Evolutionary conservation across 2,329 filamentous ascomycete genomes (phyloP).

Genomic region (Byssoonygena ceratinophila): DNA sequence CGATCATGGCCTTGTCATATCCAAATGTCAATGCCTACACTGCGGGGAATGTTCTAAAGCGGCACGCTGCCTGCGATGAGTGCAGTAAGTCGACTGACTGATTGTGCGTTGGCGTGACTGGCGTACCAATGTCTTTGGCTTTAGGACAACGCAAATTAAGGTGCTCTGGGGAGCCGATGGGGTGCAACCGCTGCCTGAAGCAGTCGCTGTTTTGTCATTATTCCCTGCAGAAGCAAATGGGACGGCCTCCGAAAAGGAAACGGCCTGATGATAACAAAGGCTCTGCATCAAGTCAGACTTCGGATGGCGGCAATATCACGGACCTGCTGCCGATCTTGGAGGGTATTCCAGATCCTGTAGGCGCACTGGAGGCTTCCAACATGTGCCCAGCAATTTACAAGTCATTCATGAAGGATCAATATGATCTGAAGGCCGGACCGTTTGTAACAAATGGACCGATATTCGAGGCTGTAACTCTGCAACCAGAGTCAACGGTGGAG

Average conservation of each 20-base stretch:
- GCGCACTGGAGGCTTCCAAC: conserved; percentile 20
- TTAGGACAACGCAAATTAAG: conserved; percentile 40
- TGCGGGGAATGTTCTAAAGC: conserved; percentile 24
- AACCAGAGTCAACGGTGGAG: neutral
- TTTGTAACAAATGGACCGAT: conserved; percentile 15
- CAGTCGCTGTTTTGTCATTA: conserved; percentile 37
- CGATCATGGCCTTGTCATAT: conserved; percentile 7
- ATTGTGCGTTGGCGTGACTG: conserved; percentile 4
- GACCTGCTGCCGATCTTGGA: conserved; percentile 6
- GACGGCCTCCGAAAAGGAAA: conserved; percentile 37
- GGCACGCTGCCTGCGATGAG: conserved; percentile 41
- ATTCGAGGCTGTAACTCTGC: conserved; percentile 8
- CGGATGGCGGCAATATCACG: neutral
- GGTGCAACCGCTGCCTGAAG: conserved; percentile 36
- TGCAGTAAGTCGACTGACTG: conserved; percentile 33
- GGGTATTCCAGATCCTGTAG: conserved; percentile 16
- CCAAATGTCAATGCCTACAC: conserved; percentile 15
- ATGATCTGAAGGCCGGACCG: conserved; percentile 12
- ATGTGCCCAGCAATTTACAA: conserved; percentile 25
- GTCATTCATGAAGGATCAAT: conserved; percentile 14
- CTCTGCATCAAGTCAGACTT: neutral
- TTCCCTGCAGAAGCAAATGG: conserved; percentile 41
- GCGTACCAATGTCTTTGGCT: conserved; percentile 15
- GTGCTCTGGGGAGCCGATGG: conserved; percentile 38
- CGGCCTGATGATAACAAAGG: conserved; percentile 10